phyloP scores from a whole-genome alignment of 2,329 filamentous ascomycete genomes.

The Teratosphaeria viscida region DNA sequence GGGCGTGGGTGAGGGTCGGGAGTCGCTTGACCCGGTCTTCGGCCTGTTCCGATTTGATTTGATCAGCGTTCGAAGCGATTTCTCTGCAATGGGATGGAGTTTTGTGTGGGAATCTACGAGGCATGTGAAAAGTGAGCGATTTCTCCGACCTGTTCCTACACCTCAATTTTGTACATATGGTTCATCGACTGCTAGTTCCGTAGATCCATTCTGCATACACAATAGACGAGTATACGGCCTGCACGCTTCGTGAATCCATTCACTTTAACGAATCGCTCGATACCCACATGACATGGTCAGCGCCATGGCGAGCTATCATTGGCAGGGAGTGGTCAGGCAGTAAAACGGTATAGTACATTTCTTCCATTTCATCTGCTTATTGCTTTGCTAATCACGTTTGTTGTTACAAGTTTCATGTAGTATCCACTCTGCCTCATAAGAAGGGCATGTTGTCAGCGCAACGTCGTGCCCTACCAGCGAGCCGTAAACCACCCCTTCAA shows the following conservation, averaged over 20 bases:
- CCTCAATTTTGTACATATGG: not conserved
- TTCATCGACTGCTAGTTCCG: not conserved
- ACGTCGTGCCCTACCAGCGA: not conserved
- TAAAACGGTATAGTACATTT: not conserved
- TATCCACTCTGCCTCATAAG: not conserved
- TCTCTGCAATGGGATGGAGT: not conserved
- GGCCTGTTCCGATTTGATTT: not conserved
- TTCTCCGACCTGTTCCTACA: not conserved
- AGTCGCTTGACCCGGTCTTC: not conserved
- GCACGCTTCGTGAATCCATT: not conserved
- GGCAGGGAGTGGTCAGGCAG: not conserved
- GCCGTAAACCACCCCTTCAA: not conserved
- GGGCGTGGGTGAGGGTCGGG: not conserved
- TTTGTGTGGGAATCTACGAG: not conserved
- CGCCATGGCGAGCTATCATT: too few relatives aligned
- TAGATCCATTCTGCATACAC: not conserved
- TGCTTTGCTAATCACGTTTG: not conserved
- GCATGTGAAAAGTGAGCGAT: not conserved
- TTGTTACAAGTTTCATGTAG: not conserved
- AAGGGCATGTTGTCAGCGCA: not conserved
- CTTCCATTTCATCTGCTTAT: not conserved
- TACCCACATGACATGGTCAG: too few relatives aligned
- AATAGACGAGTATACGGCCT: not conserved
- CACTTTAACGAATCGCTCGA: too few relatives aligned
- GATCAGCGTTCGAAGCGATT: not conserved